These are phyloP conservation scores for Aspergillus egyptiacus DNA, from an alignment of 495 filamentous ascomycete species.

Conservation along the genomic window DNA sequence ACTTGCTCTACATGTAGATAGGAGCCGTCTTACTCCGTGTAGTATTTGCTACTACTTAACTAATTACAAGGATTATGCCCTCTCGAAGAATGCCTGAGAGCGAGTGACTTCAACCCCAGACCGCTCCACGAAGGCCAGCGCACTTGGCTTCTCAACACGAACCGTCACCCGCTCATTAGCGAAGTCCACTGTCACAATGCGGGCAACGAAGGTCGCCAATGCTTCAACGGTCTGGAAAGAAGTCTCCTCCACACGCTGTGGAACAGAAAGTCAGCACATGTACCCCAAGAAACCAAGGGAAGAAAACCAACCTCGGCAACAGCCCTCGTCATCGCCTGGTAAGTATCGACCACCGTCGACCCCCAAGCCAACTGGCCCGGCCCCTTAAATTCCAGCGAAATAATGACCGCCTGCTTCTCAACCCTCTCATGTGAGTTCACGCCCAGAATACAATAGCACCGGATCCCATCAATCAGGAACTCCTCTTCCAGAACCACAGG, in stretches of 20 bases:
- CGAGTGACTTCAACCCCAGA: constrained; percentile 54
- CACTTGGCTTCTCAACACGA: constrained; percentile 52
- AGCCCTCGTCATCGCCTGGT: constrained; percentile 38
- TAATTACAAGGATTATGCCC: background rate
- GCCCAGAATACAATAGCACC: constrained; percentile 48
- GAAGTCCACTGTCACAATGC: constrained; percentile 47
- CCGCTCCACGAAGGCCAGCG: constrained; percentile 49
- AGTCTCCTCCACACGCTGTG: constrained; percentile 47
- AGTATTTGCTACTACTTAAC: no score
- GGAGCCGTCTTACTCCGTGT: no score
- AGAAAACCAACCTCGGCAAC: constrained; percentile 38
- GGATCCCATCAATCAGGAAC: constrained; percentile 39
- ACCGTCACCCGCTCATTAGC: constrained; percentile 49
- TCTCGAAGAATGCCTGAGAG: constrained; percentile 42
- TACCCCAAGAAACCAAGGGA: background rate
- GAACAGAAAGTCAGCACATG: constrained; percentile 3
- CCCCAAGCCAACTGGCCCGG: constrained; percentile 37
- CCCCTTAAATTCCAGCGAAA: constrained; percentile 45
- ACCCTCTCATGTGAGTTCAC: constrained; percentile 54
- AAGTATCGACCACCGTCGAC: constrained; percentile 37
- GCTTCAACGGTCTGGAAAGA: constrained; percentile 53
- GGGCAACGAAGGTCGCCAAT: constrained; percentile 48
- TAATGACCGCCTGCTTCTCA: constrained; percentile 51
- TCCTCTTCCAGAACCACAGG: constrained; percentile 40
- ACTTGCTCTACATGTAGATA: background rate